Conservation (phyloP, 2,329 filamentous ascomycete species). For the Blastomyces parvus region DNA sequence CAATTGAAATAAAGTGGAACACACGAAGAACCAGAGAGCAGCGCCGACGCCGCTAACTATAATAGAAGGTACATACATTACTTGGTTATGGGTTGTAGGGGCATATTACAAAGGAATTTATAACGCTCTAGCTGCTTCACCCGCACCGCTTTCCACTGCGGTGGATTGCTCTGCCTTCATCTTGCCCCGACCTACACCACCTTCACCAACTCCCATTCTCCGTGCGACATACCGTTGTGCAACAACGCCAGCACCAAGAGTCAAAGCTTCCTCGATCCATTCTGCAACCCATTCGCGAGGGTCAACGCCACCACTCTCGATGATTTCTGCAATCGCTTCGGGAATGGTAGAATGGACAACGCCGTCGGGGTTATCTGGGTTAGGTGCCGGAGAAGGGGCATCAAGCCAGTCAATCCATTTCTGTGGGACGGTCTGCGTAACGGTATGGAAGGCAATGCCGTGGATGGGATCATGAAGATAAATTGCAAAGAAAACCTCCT, state of each 20-base stretch:
- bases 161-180: slow-evolving; percentile 44
- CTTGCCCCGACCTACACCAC: slow-evolving; percentile 51
- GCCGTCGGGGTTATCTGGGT: slow-evolving; percentile 31
- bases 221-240: slow-evolving; percentile 92
- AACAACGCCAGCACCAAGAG: slow-evolving; percentile 68
- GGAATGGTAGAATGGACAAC: slow-evolving; percentile 42
- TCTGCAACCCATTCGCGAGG: slow-evolving; percentile 95
- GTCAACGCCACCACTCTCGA: slow-evolving; percentile 66
- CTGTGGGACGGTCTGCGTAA: slow-evolving; percentile 74
- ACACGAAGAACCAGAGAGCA: neutral
- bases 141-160: slow-evolving; percentile 49
- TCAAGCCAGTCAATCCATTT: slow-evolving; percentile 92
- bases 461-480: slow-evolving; percentile 82
- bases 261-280: slow-evolving; percentile 86
- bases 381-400: slow-evolving; percentile 43
- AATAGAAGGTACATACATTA: neutral
- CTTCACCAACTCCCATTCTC: slow-evolving; percentile 91
- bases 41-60: neutral
- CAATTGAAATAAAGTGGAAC: neutral
- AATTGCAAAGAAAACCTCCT: slow-evolving; percentile 65
- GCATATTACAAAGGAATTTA: slow-evolving; percentile 16
- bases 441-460: slow-evolving; percentile 71
- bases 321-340: slow-evolving; percentile 77
- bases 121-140: slow-evolving; percentile 50
- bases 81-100: neutral